Base-by-base conservation (phyloP, 2,329 filamentous ascomycete species). In the Fusarium napiforme region DNA sequence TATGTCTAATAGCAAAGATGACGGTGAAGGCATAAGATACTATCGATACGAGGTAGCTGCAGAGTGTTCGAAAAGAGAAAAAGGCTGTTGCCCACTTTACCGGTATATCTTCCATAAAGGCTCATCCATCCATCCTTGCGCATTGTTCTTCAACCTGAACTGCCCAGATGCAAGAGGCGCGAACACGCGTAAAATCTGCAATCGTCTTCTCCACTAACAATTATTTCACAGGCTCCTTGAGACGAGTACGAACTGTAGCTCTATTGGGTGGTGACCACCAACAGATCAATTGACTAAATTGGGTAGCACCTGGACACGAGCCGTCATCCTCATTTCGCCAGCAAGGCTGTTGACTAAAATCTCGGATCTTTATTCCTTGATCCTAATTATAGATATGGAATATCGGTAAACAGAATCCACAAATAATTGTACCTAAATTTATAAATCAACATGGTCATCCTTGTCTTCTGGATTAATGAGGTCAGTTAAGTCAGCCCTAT, bases 261-360 rank as follows among this genome's bases (percentile, higher is more conserved):
- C 18, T n/a, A 19, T n/a, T 4, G 5, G 28, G 5, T n/a, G 3
- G 4, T 18, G 15, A 5, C 9, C 15, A 8, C 15, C 1, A 49
- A 32, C 47, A 23, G 2, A 23, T 50, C 16, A 23, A 50, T 14
- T 34, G 8, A 34, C 16, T 11, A 50, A 23, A 50, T 18, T 32
- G 7, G 15, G 28, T 23, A 14, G 5, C 15, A 34, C 30, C 30
- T 34, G 11, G 47, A 50, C 21, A 34, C 21, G 47, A 50, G 11
- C 16, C 16, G 23, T 8, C 4, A n/a, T 32, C 15, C 19, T 21
- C 46, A 34, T 9, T 10, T 50, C 11, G 30, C 16, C 6, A 34
- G n/a, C 16, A 23, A 19, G n/a, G 16, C 47, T 50, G n/a, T 19
- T 23, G 4, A 23, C 16, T 50, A 5, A 19, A 50, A 19, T 23